A percentile compares a stretch with the other conserved stretches of the same genome.
Conservation (phyloP, 805 yeast species). For the Yarrowia sp. region DNA sequence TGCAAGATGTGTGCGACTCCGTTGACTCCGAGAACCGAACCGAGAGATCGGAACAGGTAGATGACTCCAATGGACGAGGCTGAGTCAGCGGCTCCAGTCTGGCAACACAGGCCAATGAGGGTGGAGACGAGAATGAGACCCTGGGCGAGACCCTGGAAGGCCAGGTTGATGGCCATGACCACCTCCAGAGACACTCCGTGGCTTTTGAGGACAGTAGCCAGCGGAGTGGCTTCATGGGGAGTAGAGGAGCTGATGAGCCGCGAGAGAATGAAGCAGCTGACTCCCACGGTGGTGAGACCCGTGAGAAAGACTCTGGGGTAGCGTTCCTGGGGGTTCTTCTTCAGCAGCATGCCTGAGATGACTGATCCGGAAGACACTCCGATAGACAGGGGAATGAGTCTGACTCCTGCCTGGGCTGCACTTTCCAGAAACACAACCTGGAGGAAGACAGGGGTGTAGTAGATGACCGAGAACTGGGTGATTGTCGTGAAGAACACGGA, state of each 20-base stretch:
- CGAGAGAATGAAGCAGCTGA: background rate
- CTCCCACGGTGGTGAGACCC: conserved; percentile 2
- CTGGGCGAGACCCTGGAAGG: conserved; percentile 29
- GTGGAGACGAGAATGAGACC: conserved; percentile 27
- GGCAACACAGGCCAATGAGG: conserved; percentile 20
- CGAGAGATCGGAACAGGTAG: conserved; percentile 36
- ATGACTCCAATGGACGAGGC: conserved; percentile 38
- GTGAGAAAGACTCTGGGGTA: conserved; percentile 11
- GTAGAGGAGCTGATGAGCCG: conserved; percentile 13
- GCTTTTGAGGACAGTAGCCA: background rate
- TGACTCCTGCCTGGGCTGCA: conserved; percentile 11
- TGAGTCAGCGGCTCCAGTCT: conserved; percentile 7
- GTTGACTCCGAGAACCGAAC: conserved; percentile 31
- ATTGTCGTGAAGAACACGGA: conserved; percentile 26
- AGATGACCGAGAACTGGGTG: conserved; percentile 26
- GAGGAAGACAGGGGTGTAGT: conserved; percentile 31
- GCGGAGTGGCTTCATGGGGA: conserved; percentile 4
- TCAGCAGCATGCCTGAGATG: conserved; percentile 9
- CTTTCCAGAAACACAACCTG: conserved; percentile 24
- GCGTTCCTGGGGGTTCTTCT: conserved; percentile 17
- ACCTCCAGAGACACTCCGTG: conserved; percentile 6
- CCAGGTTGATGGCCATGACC: conserved; percentile 1
- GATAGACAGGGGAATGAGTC: conserved; percentile 25
- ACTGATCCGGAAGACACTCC: conserved; percentile 30
- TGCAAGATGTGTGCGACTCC: conserved; percentile 34